Conservation (phyloP, 2,329 filamentous ascomycete genomes). For the Hypoxylon rubiginosum region DNA sequence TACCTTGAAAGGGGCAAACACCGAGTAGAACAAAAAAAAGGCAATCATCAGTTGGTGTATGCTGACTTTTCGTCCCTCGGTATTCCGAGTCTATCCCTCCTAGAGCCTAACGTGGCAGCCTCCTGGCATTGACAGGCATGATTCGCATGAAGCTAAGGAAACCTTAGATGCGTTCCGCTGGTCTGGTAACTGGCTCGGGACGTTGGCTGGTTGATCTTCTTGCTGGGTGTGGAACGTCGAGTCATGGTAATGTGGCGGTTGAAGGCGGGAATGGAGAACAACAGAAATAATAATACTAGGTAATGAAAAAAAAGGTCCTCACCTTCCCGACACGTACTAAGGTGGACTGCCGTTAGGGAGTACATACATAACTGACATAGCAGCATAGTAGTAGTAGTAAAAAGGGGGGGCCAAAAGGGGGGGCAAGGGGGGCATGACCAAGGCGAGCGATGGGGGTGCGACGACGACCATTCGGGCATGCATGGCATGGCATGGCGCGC, state of each 20-base stretch:
- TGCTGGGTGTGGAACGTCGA: slow-evolving; percentile 21
- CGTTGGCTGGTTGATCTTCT: not conserved
- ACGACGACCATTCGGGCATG: slow-evolving; percentile 38
- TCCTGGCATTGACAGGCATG: slow-evolving; percentile 16
- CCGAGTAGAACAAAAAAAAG: slow-evolving; percentile 27
- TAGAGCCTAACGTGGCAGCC: slow-evolving; percentile 19
- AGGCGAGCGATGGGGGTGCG: not conserved
- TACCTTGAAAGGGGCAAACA: slow-evolving; percentile 10
- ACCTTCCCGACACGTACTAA: slow-evolving; percentile 28
- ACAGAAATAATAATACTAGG: slow-evolving; percentile 4
- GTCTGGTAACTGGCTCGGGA: slow-evolving; percentile 32
- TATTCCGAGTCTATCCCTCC: slow-evolving; percentile 12
- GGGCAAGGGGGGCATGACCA: not conserved
- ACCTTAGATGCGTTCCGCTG: slow-evolving; percentile 32
- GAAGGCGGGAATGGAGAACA: slow-evolving; percentile 6
- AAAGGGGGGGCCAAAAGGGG: not conserved
- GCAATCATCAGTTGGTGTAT: not conserved
- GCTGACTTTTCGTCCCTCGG: slow-evolving; percentile 7
- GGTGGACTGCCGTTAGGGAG: slow-evolving; percentile 28
- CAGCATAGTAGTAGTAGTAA: too few species aligned
- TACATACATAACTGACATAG: too few species aligned
- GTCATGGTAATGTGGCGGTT: slow-evolving; percentile 38
- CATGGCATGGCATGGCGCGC: slow-evolving; percentile 20
- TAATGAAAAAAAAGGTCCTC: not conserved
- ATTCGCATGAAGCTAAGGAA: slow-evolving; percentile 35